A percentile compares a stretch with the other conserved stretches of the same genome.
phyloP scores from a whole-genome alignment of 1,284 basidiomycete genomes.

The Ceratobasidium sp. region DNA sequence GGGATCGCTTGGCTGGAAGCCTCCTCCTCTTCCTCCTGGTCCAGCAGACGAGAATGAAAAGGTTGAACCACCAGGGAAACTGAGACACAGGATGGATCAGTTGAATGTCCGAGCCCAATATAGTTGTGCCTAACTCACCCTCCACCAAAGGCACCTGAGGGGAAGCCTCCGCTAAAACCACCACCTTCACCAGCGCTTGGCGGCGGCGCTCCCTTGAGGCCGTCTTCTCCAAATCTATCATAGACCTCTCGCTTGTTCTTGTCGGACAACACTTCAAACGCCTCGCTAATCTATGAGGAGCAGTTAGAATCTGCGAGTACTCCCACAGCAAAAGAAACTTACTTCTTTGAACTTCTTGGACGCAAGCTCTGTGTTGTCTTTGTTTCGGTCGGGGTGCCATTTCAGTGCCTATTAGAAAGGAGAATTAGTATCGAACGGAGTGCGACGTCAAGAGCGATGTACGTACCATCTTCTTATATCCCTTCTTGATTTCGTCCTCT shows the following conservation, averaged over 20 bases:
- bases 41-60: constrained; percentile 70
- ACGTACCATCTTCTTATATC: constrained; percentile 47
- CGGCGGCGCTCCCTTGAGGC: constrained; percentile 70
- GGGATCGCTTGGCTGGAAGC: constrained; percentile 84
- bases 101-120: constrained; percentile 48
- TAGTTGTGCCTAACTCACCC: constrained; percentile 62
- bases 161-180: constrained; percentile 60
- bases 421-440: not conserved
- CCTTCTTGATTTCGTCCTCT: constrained; percentile 68
- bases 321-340: constrained; percentile 45
- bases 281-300: constrained; percentile 81
- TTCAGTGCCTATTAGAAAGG: constrained; percentile 72
- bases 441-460: not conserved
- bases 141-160: constrained; percentile 57
- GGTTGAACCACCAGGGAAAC: constrained; percentile 64
- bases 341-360: constrained; percentile 95
- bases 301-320: not conserved
- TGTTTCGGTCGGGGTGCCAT: constrained; percentile 93
- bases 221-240: constrained; percentile 97
- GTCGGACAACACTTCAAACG: constrained; percentile 95
- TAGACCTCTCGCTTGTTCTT: constrained; percentile 93
- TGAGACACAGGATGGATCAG: constrained; percentile 48
- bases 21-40: constrained; percentile 59
- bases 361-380: constrained; percentile 75
- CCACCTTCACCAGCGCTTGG: constrained; percentile 54